Evolutionary conservation across 352 stramenopile genomes (phyloP), one percentile per base, ranked within the genome.

Genomic region (Globisporangium solare): DNA sequence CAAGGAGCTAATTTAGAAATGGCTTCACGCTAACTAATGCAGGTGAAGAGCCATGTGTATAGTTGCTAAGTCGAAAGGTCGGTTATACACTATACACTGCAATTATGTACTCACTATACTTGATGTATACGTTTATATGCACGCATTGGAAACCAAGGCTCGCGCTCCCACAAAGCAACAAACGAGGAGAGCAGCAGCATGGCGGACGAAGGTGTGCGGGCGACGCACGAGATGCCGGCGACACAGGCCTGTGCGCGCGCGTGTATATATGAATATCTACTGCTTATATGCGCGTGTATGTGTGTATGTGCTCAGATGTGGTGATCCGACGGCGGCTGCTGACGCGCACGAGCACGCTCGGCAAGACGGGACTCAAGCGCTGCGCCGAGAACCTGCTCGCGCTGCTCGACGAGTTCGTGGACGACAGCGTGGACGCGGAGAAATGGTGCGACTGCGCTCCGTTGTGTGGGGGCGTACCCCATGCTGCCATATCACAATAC

Each of bases 351-450:
- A 95, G 79, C 32, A 79, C 78, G 39, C 64, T 95, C 48, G 83
- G 85, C 63, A 92, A 93, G 68, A 74, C 76, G 2, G 79, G 78
- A 4, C 74, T 91, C 31, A 93, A 92, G 70, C 86, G 86, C 21
- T 89, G 74, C 57, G 81, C 85, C 37, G 83, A 95, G 63, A 73
- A 63, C 18, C 60, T 95, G 65, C 64, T 95, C 41, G 51, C 56
- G 24, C 74, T 92, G 18, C 69, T 95, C 27, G 73, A 90, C 35
- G 57, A 71, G 24, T 57, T 92, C 20, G 65, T 68, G 41, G 79
- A 91, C 54, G 77, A 92, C 22, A 71, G 73, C 50, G 71, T 85
- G 52, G 77, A 91, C 65, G 62, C 69, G 42, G 63, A 57, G 42
- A 71, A 67, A 24, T 88, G 78, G 71, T 83, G 37, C 50, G 66